Conservation (phyloP, 176 grass and related monocot species). For the Saccharum spontaneum region DNA sequence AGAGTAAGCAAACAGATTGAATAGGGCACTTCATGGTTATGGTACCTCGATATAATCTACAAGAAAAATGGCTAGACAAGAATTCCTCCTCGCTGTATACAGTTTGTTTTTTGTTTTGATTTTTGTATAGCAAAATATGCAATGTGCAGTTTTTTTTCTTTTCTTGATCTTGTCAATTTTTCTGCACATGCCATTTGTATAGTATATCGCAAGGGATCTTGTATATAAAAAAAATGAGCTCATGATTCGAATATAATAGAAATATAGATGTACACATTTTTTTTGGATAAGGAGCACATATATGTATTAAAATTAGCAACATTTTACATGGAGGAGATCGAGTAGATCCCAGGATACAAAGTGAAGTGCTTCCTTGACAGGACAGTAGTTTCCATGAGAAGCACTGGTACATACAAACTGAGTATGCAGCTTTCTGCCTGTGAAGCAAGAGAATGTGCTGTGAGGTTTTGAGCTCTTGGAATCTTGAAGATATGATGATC, state of each 20-base stretch:
- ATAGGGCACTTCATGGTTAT: neutral
- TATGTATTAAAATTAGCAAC: no score
- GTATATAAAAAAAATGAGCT: constrained; percentile 41
- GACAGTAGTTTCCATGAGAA: no score
- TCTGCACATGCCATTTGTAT: constrained; percentile 20
- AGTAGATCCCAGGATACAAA: no score
- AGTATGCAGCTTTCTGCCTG: no score
- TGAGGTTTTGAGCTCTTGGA: no score
- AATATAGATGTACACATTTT: neutral
- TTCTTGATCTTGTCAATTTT: neutral
- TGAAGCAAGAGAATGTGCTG: no score
- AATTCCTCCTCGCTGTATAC: constrained; percentile 6
- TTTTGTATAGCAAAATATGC: constrained; percentile 30
- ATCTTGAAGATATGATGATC: no score
- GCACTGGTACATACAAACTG: no score
- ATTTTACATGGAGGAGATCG: no score
- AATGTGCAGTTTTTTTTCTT: neutral
- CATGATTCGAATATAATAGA: constrained; percentile 7
- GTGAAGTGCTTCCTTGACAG: no score
- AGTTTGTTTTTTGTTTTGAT: neutral
- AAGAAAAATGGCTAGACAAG: constrained; percentile 25
- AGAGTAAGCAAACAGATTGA: constrained; percentile 14
- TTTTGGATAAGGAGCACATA: no score
- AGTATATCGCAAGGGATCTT: constrained; percentile 12
- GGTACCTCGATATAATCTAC: constrained; percentile 10